Conservation (phyloP, 2,329 filamentous ascomycete species). For the Chaetomium globosum region DNA sequence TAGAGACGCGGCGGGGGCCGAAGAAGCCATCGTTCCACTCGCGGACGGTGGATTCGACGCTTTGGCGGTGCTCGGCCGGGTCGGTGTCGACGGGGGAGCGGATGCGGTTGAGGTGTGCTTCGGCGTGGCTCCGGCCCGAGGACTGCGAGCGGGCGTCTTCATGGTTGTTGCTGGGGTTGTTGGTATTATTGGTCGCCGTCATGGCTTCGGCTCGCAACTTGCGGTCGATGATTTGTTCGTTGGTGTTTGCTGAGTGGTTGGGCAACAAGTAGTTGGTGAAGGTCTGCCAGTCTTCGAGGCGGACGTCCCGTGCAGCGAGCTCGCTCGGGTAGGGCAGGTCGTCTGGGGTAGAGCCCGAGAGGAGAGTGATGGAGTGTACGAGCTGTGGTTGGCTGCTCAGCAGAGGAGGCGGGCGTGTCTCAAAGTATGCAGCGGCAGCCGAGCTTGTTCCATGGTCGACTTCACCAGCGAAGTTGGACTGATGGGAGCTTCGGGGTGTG, state of each 20-base stretch:
- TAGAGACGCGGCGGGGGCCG: slow-evolving; percentile 50
- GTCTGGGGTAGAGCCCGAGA: slow-evolving; percentile 44
- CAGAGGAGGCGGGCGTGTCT: slow-evolving; percentile 45
- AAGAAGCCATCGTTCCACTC: slow-evolving; percentile 65
- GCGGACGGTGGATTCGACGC: slow-evolving; percentile 48
- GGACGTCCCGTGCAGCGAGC: slow-evolving; percentile 50
- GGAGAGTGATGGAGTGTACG: slow-evolving; percentile 43
- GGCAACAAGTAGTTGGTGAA: slow-evolving; percentile 62
- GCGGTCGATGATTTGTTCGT: slow-evolving; percentile 53
- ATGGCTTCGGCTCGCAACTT: slow-evolving; percentile 51
- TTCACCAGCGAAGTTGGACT: slow-evolving; percentile 38
- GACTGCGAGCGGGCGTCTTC: slow-evolving; percentile 36
- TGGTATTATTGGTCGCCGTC: slow-evolving; percentile 16
- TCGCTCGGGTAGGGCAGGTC: slow-evolving; percentile 50
- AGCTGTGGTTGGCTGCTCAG: slow-evolving; percentile 21
- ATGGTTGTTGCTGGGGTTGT: slow-evolving; percentile 16
- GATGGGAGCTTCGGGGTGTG: slow-evolving; percentile 47
- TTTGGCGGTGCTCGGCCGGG: slow-evolving; percentile 35
- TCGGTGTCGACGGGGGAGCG: slow-evolving; percentile 37
- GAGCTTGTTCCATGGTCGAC: slow-evolving; percentile 39
- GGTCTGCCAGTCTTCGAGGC: slow-evolving; percentile 59
- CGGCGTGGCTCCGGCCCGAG: slow-evolving; percentile 42
- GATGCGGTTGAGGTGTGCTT: slow-evolving; percentile 49
- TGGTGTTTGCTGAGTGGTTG: slow-evolving; percentile 48
- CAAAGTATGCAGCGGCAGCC: slow-evolving; percentile 52